Evolutionary conservation across 352 stramenopile genomes (phyloP).

Genomic region (Pythium rishiriense): DNA sequence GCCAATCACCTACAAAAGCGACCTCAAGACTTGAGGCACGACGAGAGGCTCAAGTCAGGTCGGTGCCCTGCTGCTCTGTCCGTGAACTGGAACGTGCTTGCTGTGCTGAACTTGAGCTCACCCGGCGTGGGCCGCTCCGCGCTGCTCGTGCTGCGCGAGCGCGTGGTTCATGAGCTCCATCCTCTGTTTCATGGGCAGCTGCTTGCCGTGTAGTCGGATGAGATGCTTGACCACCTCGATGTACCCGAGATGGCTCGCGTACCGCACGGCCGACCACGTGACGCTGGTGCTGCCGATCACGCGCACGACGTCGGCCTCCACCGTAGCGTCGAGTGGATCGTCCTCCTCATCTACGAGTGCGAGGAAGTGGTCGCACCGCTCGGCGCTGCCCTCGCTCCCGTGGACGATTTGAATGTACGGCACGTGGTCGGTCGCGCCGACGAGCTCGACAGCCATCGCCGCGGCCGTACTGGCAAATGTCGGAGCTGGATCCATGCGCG

Average conservation of each 20-base stretch:
- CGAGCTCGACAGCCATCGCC: conserved; percentile 10
- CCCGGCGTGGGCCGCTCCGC: conserved; percentile 3
- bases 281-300: conserved; percentile 2
- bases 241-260: conserved; percentile 18
- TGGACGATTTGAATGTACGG: conserved; percentile 15
- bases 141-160: neutral
- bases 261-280: conserved; percentile 1
- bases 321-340: neutral
- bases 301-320: conserved; percentile 12
- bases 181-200: conserved; percentile 6
- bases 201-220: conserved; percentile 6
- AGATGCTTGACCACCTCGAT: conserved; percentile 14
- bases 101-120: too few relatives aligned
- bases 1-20: too few relatives aligned
- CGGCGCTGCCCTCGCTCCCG: conserved; percentile 11
- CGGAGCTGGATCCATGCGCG: conserved; percentile 9
- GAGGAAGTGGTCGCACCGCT: conserved; percentile 8
- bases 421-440: conserved; percentile 9
- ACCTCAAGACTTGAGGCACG: too few relatives aligned
- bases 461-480: neutral
- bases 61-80: too few relatives aligned
- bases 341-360: conserved; percentile 9
- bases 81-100: too few relatives aligned
- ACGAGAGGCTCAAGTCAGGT: too few relatives aligned
- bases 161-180: conserved; percentile 11